phyloP scores from a whole-genome alignment of 805 yeast species.

The Zygoascus flipseniorum region DNA sequence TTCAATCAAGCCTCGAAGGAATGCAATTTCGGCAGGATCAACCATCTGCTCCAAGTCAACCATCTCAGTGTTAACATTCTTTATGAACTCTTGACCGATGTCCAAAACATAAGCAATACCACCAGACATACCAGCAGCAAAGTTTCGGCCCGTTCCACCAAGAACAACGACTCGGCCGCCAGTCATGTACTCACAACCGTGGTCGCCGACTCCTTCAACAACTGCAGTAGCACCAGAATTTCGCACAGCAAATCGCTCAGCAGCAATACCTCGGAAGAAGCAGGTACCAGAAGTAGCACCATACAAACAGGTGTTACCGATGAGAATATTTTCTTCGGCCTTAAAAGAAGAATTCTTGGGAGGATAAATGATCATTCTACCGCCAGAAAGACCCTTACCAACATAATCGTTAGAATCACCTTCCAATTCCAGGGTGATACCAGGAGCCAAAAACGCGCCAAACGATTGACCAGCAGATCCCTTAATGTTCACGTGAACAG shows the following conservation, averaged over 20 bases:
- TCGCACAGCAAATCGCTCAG: conserved; percentile 97
- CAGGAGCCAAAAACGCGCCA: conserved; percentile 95
- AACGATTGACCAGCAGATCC: conserved; percentile 98
- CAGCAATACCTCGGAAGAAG: conserved; percentile 93
- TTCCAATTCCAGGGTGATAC: conserved; percentile 88
- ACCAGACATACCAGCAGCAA: conserved; percentile 98
- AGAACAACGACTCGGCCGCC: conserved; percentile 96
- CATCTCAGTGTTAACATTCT: conserved; percentile 70
- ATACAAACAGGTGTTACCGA: conserved; percentile 95
- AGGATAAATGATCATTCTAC: conserved; percentile 86
- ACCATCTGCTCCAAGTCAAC: conserved; percentile 69
- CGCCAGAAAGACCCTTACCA: conserved; percentile 96
- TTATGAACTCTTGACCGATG: conserved; percentile 84
- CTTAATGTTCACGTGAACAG: conserved; percentile 81
- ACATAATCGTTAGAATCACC: conserved; percentile 98
- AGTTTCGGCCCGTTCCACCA: conserved; percentile 85
- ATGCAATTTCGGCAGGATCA: conserved; percentile 90
- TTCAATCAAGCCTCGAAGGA: conserved; percentile 84
- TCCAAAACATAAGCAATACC: conserved; percentile 97
- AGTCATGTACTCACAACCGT: conserved; percentile 99
- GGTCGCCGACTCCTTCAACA: conserved; percentile 96
- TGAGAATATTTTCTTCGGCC: conserved; percentile 92
- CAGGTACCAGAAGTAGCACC: conserved; percentile 97
- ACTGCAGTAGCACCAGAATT: conserved; percentile 98
- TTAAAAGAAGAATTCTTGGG: conserved; percentile 76